Evolutionary conservation across 1,284 basidiomycete species (phyloP), one percentile per base, ranked within the genome.

Genomic region (Heterobasidion occidentale): DNA sequence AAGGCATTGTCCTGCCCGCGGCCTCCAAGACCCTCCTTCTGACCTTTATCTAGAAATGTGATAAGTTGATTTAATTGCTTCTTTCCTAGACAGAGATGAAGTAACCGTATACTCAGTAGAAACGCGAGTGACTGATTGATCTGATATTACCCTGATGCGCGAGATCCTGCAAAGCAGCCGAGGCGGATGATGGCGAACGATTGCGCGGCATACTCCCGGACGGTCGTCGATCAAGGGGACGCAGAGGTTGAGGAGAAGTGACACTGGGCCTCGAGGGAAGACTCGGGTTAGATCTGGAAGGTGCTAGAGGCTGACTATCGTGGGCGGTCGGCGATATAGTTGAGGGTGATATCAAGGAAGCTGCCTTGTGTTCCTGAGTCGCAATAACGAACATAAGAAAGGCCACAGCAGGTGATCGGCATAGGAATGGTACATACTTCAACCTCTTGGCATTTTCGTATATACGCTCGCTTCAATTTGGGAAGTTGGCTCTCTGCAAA

Each of bases 361-460:
- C 76, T 34, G 75, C 73, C 60, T 83, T 86, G 71, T 82, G 75
- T 59, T 89, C 87, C 87, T 88, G 64, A 51, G 58, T 5, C 11
- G 7, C 53, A 27, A 33, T 17, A 27, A 6, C 9, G 17, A 45
- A 38, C 20, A 15, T 14, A 35, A 27, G n/a, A 53, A 46, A 35
- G 27, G 9, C 9, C 36, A n/a, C 42, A 45, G 1, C 15, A 27
- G 27, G 27, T 27, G 14, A 11, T 27, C 9, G 27, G 15, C 7
- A 19, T 27, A 14, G 15, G 14, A 33, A 51, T 36, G 34, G 36
- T 11, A 62, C 73, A 56, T 59, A 90, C 91, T 76, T 94, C 92
- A 3, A 88, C 83, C 60, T 93, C 90, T 55, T 86, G 81, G 64
- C 86, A 90, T 69, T 92, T 93, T 72, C 84, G 88, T 12, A 80